phyloP scores from a whole-genome alignment of 2,329 filamentous ascomycete species.

The Fusarium longipes region DNA sequence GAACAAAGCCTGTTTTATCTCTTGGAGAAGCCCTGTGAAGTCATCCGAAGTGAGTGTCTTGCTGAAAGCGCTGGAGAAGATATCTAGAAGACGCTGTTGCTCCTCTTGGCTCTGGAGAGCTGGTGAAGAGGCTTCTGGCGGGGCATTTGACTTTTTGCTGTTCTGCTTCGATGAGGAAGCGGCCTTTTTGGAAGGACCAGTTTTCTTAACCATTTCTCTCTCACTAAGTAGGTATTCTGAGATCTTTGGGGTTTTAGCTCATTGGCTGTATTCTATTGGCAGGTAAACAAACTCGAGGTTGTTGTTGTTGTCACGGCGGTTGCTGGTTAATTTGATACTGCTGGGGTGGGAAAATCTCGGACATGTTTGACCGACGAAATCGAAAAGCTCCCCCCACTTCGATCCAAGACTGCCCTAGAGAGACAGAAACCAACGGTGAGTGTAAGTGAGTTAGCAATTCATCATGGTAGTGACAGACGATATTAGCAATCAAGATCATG shows the following conservation, averaged over 20 bases:
- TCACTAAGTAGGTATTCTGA: slow-evolving; percentile 12
- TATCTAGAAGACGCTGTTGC: slow-evolving; percentile 77
- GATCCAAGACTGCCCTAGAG: slow-evolving; percentile 18
- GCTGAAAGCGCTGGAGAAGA: slow-evolving; percentile 76
- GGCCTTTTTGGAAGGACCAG: slow-evolving; percentile 38
- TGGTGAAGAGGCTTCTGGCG: slow-evolving; percentile 23
- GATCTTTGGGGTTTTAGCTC: neutral
- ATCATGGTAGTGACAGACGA: neutral
- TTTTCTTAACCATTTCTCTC: slow-evolving; percentile 44
- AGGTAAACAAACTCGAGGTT: slow-evolving; percentile 2
- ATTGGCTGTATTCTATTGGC: slow-evolving; percentile 5
- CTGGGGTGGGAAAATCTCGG: slow-evolving; percentile 17
- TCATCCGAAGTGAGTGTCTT: slow-evolving; percentile 58
- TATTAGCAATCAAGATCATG: slow-evolving; percentile 22
- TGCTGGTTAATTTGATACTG: slow-evolving; percentile 14
- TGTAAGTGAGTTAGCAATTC: slow-evolving; percentile 7
- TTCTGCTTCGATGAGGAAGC: slow-evolving; percentile 31
- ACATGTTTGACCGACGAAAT: slow-evolving; percentile 25
- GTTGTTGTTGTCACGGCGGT: slow-evolving; percentile 7
- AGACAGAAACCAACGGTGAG: neutral
- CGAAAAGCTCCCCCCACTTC: slow-evolving; percentile 25
- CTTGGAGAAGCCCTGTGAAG: slow-evolving; percentile 74
- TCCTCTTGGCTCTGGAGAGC: slow-evolving; percentile 36
- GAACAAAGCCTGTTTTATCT: slow-evolving; percentile 87
- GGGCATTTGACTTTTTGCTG: slow-evolving; percentile 33